A percentile compares a stretch with the other conserved stretches of the same genome.
Evolutionary conservation across 352 stramenopile genomes (phyloP).

Genomic region (Blastocystis sp.): DNA sequence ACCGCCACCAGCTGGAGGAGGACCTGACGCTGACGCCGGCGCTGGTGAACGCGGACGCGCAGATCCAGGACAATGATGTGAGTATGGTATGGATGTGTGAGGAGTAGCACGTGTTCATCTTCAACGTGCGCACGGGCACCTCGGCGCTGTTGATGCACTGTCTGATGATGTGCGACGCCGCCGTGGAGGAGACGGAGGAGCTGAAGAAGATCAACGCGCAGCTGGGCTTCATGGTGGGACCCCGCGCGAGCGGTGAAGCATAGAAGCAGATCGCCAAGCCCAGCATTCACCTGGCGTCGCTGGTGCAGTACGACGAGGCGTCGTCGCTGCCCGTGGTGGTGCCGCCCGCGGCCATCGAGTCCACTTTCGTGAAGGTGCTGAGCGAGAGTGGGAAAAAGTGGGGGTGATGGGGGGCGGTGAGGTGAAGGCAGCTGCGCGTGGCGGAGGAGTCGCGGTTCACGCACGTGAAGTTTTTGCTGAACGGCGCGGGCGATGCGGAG

Average conservation of each 20-base stretch:
- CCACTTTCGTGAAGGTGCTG: neutral
- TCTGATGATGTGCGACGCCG: neutral
- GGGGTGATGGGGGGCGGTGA: neutral
- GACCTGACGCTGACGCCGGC: neutral
- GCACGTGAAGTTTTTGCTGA: constrained; percentile 30
- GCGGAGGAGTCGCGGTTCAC: neutral
- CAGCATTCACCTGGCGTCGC: neutral
- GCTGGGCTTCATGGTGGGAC: neutral
- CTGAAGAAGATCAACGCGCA: neutral
- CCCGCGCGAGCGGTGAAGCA: neutral
- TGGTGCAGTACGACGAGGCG: constrained; percentile 17
- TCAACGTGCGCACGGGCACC: constrained; percentile 13
- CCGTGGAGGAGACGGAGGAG: neutral
- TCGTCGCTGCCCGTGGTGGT: neutral
- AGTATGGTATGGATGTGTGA: no score
- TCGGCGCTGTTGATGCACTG: neutral
- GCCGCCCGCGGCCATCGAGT: neutral
- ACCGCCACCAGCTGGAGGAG: neutral
- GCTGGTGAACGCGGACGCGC: neutral
- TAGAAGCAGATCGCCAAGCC: neutral
- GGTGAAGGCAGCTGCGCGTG: constrained; percentile 3
- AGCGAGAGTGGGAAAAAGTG: constrained; percentile 29
- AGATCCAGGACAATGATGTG: constrained; percentile 25
- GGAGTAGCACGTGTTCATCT: constrained; percentile 35
- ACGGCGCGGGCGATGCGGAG: neutral